phyloP scores from a whole-genome alignment of 73 alveolate genomes.

The Stentor coeruleus region DNA sequence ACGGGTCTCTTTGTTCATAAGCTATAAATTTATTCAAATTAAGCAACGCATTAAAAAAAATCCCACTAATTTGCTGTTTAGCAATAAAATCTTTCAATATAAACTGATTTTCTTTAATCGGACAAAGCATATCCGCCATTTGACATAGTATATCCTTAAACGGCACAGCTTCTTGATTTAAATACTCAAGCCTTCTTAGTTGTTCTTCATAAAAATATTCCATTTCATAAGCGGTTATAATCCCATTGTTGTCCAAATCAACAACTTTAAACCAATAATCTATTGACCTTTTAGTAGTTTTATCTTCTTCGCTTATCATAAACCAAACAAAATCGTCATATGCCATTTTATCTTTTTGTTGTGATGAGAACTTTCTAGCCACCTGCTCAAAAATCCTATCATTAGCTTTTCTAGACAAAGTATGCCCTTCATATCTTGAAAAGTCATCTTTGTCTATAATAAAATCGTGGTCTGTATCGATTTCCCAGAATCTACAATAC shows the following conservation, averaged over 20 bases:
- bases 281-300: constrained; percentile 82
- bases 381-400: constrained; percentile 98
- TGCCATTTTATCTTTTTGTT: constrained; percentile 92
- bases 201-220: constrained; percentile 93
- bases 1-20: constrained; percentile 74
- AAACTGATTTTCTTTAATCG: constrained; percentile 82
- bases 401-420: constrained; percentile 93
- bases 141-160: constrained; percentile 92
- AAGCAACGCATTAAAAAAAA: constrained; percentile 85
- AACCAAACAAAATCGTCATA: constrained; percentile 98
- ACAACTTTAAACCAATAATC: constrained; percentile 97
- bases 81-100: constrained; percentile 70
- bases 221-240: constrained; percentile 93
- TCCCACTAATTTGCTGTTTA: constrained; percentile 68
- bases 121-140: constrained; percentile 84
- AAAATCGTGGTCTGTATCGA: constrained; percentile 98
- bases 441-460: constrained; percentile 97
- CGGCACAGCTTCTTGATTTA: constrained; percentile 91
- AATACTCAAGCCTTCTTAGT: constrained; percentile 85
- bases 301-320: constrained; percentile 98
- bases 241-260: constrained; percentile 95
- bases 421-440: constrained; percentile 86
- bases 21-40: constrained; percentile 62
- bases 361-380: constrained; percentile 94
- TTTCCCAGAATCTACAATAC: constrained; percentile 98